Conservation (phyloP, 257 asterid species). For the Gentiana dahurica region DNA sequence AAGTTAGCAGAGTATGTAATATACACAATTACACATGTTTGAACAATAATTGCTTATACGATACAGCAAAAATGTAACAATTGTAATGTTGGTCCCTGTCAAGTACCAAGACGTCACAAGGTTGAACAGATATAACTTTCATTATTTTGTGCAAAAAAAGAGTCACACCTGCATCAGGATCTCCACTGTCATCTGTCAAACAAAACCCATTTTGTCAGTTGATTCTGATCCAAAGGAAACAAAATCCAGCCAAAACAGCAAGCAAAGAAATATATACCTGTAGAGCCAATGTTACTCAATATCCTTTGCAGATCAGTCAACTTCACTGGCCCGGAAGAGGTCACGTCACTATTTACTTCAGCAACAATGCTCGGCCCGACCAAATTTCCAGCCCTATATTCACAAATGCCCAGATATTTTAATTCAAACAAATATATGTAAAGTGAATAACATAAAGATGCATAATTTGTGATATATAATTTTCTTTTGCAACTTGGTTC, state of each 20-base stretch:
- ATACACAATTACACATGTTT: background rate
- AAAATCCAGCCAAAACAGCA: slow-evolving; percentile 7
- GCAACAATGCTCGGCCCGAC: slow-evolving; percentile 71
- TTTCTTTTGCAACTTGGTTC: too few species aligned
- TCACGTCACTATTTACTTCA: slow-evolving; percentile 71
- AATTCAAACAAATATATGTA: too few species aligned
- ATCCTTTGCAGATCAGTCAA: slow-evolving; percentile 85
- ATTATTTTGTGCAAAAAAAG: background rate
- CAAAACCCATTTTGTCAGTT: slow-evolving; percentile 11
- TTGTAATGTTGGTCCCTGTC: too few species aligned
- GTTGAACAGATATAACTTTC: background rate
- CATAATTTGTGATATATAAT: too few species aligned
- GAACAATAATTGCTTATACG: too few species aligned
- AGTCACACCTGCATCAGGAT: slow-evolving; percentile 77
- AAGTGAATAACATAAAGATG: too few species aligned
- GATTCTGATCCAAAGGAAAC: slow-evolving; percentile 9
- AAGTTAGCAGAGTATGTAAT: background rate
- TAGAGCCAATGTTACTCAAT: slow-evolving; percentile 71
- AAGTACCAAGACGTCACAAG: too few species aligned
- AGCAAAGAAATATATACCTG: slow-evolving; percentile 33
- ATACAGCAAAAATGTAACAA: too few species aligned
- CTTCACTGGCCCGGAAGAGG: slow-evolving; percentile 91
- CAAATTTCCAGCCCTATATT: slow-evolving; percentile 72
- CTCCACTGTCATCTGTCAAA: slow-evolving; percentile 45
- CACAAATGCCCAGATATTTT: background rate